Percentiles rank a stretch among this genome's conserved stretches.
phyloP scores from a whole-genome alignment of 768 basidiomycete species.

The Leccinellum luteum region DNA sequence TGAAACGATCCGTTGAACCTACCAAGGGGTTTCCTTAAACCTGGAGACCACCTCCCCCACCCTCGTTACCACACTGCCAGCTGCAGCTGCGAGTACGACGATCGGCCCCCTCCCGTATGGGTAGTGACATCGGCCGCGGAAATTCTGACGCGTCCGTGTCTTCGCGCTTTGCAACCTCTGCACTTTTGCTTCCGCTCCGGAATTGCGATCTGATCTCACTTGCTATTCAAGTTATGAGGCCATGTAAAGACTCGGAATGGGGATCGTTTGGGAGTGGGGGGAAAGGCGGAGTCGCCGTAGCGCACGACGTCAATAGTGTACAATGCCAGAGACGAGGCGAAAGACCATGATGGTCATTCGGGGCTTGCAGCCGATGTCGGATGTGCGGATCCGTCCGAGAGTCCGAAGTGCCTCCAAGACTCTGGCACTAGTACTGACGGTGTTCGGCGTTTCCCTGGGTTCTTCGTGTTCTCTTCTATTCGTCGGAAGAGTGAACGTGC shows the following conservation, averaged over 20 bases:
- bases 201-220: not conserved
- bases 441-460: not conserved
- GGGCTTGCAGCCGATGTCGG: not conserved
- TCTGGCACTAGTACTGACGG: not conserved
- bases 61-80: not conserved
- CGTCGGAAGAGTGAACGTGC: not conserved
- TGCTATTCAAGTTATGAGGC: too few relatives aligned
- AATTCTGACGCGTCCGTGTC: not conserved
- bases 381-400: conserved; percentile 1
- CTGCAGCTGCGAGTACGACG: not conserved
- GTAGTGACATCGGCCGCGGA: too few relatives aligned
- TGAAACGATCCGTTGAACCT: not conserved
- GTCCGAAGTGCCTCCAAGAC: not conserved
- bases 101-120: not conserved
- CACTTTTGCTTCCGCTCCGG: not conserved
- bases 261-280: not conserved
- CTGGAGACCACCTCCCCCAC: not conserved
- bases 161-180: not conserved
- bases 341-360: not conserved
- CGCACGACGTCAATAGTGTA: not conserved
- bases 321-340: not conserved
- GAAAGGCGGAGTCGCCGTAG: not conserved
- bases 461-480: not conserved
- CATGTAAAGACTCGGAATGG: not conserved
- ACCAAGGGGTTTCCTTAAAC: not conserved